These are phyloP conservation scores for Choanephora cucurbitarum DNA, from an alignment of 371 early-diverging fungal species.

Conservation along the genomic window DNA sequence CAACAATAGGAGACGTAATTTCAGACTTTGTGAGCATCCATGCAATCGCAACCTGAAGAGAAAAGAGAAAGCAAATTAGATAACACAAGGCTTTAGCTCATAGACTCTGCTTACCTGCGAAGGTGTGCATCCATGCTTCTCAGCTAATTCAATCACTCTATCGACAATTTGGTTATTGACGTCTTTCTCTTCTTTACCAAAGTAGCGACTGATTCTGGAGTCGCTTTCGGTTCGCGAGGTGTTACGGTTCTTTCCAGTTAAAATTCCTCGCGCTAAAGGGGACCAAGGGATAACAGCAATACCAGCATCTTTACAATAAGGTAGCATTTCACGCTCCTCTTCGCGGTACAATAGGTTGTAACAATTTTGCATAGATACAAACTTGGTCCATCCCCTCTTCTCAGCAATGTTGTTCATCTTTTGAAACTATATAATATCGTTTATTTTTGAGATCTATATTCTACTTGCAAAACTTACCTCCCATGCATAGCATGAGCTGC, in stretches of 20 bases:
- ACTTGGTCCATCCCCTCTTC: slow-evolving; percentile 49
- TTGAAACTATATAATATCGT: slow-evolving; percentile 7
- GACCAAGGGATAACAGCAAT: slow-evolving; percentile 45
- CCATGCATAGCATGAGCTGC: slow-evolving; percentile 31
- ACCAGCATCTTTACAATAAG: slow-evolving; percentile 35
- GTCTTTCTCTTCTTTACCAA: slow-evolving; percentile 14
- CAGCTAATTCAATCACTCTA: slow-evolving; percentile 18
- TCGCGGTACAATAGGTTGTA: slow-evolving; percentile 55
- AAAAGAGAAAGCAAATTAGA: not conserved
- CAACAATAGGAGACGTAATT: slow-evolving; percentile 44
- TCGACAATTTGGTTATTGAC: slow-evolving; percentile 16
- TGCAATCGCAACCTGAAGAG: slow-evolving; percentile 39
- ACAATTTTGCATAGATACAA: slow-evolving; percentile 42
- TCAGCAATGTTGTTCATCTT: slow-evolving; percentile 37
- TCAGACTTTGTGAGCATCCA: slow-evolving; percentile 42
- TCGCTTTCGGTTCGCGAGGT: slow-evolving; percentile 6
- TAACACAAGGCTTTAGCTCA: not conserved
- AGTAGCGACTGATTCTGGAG: not conserved
- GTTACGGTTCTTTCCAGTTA: slow-evolving; percentile 18
- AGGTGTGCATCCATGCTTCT: slow-evolving; percentile 11
- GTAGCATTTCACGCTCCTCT: slow-evolving; percentile 57
- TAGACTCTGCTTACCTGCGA: slow-evolving; percentile 7
- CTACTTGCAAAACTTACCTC: slow-evolving; percentile 1
- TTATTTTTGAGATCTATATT: not conserved
- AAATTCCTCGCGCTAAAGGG: slow-evolving; percentile 34